Base-by-base conservation (phyloP, 2,329 filamentous ascomycete genomes). In the Rhytidhysteron rufulum region DNA sequence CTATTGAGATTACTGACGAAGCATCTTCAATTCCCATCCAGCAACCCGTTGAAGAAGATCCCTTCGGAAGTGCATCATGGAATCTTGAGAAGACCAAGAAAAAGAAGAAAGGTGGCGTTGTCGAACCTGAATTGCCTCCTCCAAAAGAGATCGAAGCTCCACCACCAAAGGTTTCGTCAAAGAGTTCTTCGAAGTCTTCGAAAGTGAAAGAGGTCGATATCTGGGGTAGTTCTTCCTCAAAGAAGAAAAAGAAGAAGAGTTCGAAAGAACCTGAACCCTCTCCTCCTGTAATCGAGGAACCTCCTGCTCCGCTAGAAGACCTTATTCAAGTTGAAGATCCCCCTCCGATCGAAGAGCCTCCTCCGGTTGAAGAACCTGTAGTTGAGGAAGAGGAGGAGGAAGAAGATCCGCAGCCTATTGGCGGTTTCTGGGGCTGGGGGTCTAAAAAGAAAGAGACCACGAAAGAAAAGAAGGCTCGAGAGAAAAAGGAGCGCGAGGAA, bases 131-230 rank as follows among this genome's bases (percentile, higher is more conserved):
- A 17, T 36, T 62, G 21, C 58, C 59, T 6, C 77, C 76, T 0
- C 75, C 79, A 0, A 77, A 79, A 30, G 69, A 75, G 45, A 78
- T 85, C 10, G 62, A 65, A 44, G 59, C 60, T 4, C 58, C 60
- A 39, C 62, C 60, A 9, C 33, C 32, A 22, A 41, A 44, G 2
- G 57, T 49, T 20, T 59, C 65, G 41, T 71, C 71, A 48, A 71
- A 69, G 49, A 71, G 72, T 50, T n/a, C n/a, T n/a, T n/a, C n/a
- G n/a, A n/a, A n/a, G n/a, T n/a, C n/a, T n/a, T 71, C 67, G 38
- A 69, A 71, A 54, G 72, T 72, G 49, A 54, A 63, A 27, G 60
- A 70, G 27, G 62, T 69, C 18, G 56, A 61, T 27, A 37, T 49
- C 13, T 62, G 57, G 53, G 55, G 54, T 13, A 41, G 50, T 25